A percentile compares a stretch with the other conserved stretches of the same genome.
These are phyloP conservation scores for Phallus indusiatus DNA, from an alignment of 768 basidiomycete genomes.

Conservation along the genomic window DNA sequence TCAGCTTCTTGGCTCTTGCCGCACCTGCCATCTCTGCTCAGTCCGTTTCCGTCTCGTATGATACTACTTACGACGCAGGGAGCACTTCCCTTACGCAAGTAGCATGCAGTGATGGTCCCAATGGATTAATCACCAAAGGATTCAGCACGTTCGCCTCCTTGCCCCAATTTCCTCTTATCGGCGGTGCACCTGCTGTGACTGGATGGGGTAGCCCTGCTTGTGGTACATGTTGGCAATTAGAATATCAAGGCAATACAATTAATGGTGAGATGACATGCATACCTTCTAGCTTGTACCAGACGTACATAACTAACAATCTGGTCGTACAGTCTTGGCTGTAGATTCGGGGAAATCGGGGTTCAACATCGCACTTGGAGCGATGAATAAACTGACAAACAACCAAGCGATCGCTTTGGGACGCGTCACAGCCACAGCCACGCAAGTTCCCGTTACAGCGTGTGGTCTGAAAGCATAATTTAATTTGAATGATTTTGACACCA, in stretches of 20 bases:
- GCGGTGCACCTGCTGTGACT: conserved; percentile 25
- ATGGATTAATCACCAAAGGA: conserved; percentile 26
- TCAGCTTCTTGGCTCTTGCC: not conserved
- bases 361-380: conserved; percentile 41
- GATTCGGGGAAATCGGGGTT: conserved; percentile 26
- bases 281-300: not conserved
- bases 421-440: conserved; percentile 32
- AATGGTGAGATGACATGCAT: conserved; percentile 6
- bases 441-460: conserved; percentile 40
- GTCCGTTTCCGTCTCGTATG: conserved; percentile 28
- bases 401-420: conserved; percentile 39
- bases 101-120: conserved; percentile 29
- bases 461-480: conserved; percentile 21
- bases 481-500: no score
- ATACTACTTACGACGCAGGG: conserved; percentile 26
- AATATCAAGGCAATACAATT: conserved; percentile 14
- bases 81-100: conserved; percentile 20
- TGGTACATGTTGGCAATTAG: conserved; percentile 24
- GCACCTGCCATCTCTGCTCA: conserved; percentile 14
- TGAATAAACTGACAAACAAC: conserved; percentile 43
- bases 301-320: not conserved
- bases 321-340: conserved; percentile 18
- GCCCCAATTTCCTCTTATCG: conserved; percentile 28
- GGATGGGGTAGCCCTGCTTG: conserved; percentile 19
- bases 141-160: conserved; percentile 30